Evolutionary conservation across 2,329 filamentous ascomycete genomes (phyloP), one percentile per base, ranked within the genome.

Genomic region (Alternaria incomplexa): DNA sequence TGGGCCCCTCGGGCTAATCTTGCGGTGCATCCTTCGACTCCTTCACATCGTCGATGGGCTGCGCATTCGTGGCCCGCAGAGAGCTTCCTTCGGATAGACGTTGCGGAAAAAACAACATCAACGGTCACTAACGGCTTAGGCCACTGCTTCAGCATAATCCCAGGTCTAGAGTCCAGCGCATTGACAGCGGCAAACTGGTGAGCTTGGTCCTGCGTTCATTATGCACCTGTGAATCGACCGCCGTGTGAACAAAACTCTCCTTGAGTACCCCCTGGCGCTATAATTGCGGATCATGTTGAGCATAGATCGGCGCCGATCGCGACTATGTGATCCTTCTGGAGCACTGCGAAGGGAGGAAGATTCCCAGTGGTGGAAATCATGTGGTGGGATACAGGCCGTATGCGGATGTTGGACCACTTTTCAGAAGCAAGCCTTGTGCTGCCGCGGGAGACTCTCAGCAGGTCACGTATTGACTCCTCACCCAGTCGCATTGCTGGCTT

Each of bases 381-480:
- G 63, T 69, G 71, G 72, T 62, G 72, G 64, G 71, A 73, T 71
- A 40, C 61, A 69, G 65, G 63, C 63, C 63, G 55, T 66, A 66
- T 73, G 70, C 65, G 58, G 58, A 55, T 62, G 47, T 78, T 71
- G 70, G 75, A 78, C 70, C 73, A 77, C 66, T 62, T 65, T 58
- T 48, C 43, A 52, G 26, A 56, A 63, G 60, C 56, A 67, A 62
- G 63, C 53, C 30, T 47, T 66, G 53, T 62, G 62, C 65, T 72
- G 67, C 73, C 74, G 70, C 69, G 63, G 71, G 72, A 73, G 72
- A 70, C 70, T 64, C 63, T 43, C 48, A 22, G 43, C 43, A 36
- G 36, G 46, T 22, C 45, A 25, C n/a, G 36, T 46, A 51, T 47
- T 51, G 47, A 20, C 36, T 47, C 15, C 28, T 46, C 13, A 43